phyloP scores from a whole-genome alignment of 441 rosid species.

The Aquilaria agallochum region DNA sequence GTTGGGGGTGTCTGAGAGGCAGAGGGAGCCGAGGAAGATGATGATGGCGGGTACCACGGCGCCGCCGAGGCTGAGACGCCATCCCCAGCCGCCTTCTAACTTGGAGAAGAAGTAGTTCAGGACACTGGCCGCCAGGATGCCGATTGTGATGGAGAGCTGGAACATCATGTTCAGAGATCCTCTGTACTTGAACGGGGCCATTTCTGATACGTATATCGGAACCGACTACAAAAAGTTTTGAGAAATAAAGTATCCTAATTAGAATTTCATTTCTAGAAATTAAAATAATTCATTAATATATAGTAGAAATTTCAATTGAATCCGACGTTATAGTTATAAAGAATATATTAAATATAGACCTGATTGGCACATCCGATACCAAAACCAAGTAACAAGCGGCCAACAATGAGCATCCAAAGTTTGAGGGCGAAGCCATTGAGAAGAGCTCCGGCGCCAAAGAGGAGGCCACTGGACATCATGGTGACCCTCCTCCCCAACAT shows the following conservation, averaged over 20 bases:
- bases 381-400: slow-evolving; percentile 34
- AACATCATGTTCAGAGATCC: slow-evolving; percentile 45
- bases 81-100: slow-evolving; percentile 26
- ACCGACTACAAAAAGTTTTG: slow-evolving; percentile 26
- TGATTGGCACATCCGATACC: slow-evolving; percentile 46
- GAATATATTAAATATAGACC: slow-evolving; percentile 7
- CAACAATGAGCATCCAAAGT: slow-evolving; percentile 31
- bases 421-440: slow-evolving; percentile 26
- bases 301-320: too few species aligned
- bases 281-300: too few species aligned
- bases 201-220: slow-evolving; percentile 52
- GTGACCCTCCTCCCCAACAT: slow-evolving; percentile 24
- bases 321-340: neutral
- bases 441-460: slow-evolving; percentile 28
- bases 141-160: slow-evolving; percentile 46
- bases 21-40: slow-evolving; percentile 19
- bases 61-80: slow-evolving; percentile 43
- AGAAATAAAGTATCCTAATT: too few species aligned
- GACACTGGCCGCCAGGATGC: slow-evolving; percentile 42
- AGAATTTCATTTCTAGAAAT: too few species aligned
- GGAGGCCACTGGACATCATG: slow-evolving; percentile 23
- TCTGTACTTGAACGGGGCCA: slow-evolving; percentile 41
- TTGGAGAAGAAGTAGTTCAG: slow-evolving; percentile 15
- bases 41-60: slow-evolving; percentile 30
- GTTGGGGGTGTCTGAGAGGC: slow-evolving; percentile 41